Base-by-base conservation (phyloP, 2,329 filamentous ascomycete species). In the Claviceps sp. region DNA sequence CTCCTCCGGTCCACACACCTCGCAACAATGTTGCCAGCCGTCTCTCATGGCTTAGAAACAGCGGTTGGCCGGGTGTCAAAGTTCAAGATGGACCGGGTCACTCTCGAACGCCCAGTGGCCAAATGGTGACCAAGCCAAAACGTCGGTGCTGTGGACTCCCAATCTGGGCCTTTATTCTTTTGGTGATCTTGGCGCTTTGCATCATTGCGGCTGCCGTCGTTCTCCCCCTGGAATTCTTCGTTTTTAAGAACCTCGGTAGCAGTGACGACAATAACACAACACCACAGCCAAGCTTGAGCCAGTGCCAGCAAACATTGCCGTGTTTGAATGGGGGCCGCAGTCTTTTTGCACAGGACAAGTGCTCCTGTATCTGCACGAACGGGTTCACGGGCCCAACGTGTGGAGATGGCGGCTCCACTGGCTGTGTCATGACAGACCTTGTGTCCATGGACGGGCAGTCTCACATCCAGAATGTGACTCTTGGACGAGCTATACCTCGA, bases 311-410 rank as follows among this genome's bases (percentile, higher is more conserved):
- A 41, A 75, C 76, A 34, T 69, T 85, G 14, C 75, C 73, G 0
- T 96, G 91, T 62, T 70, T 78, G 50, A 95, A 97, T 57, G 89
- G 88, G 9, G 91, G 91, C 30, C 82, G 83, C 18, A 89, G 83
- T 52, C 78, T 91, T 16, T 67, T 89, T 20, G 79, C 77, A 16
- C 73, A 79, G 52, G 77, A 79, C 3, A 71, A 77, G 20, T 97
- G 91, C 68, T 84, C 84, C 13, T 98, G 91, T 64, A 81, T 96
- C 44, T 98, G 91, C 67, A 81, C 84, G 22, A 89, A 93, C 60
- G 89, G 90, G 1, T 97, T 91, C 64, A 90, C 86, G 0, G 76
- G 77, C 14, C 67, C 69, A 22, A 71, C 76, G 54, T 81, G 78
- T 61, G 73, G 71, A 5, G 64, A 67, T 24, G 63, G 67, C 1